A percentile compares a stretch with the other conserved stretches of the same genome.
phyloP scores from a whole-genome alignment of 2,329 filamentous ascomycete genomes.

The Ophiostoma ulmi region DNA sequence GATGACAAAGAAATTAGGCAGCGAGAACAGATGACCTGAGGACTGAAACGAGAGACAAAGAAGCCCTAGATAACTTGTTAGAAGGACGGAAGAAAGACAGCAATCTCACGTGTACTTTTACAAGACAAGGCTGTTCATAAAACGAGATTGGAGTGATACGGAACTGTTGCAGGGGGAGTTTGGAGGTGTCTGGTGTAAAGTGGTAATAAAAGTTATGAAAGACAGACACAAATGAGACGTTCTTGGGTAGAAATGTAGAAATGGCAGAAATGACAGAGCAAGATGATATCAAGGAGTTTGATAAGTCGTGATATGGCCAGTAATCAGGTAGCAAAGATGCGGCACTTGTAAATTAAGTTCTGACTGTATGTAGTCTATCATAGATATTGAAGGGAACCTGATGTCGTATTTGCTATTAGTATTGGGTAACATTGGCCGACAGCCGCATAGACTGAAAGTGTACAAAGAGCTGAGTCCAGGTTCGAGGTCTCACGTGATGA shows the following conservation, averaged over 20 bases:
- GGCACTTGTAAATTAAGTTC: background rate
- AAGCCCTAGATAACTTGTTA: background rate
- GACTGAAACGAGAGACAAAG: background rate
- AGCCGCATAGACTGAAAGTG: background rate
- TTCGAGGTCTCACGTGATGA: no score
- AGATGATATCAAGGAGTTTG: background rate
- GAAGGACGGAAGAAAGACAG: background rate
- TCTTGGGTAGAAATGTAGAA: background rate
- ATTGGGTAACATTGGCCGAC: background rate
- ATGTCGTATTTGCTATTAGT: no score
- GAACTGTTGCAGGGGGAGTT: background rate
- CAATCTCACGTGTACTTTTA: constrained; percentile 10
- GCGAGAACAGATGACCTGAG: background rate
- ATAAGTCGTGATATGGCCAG: background rate
- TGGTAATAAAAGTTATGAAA: constrained; percentile 4
- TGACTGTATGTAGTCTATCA: background rate
- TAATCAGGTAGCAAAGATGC: background rate
- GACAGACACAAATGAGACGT: constrained; percentile 4
- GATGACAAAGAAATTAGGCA: background rate
- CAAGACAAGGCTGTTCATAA: constrained; percentile 13
- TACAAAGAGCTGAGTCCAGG: no score
- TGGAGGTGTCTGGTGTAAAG: constrained; percentile 2
- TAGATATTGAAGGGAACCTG: no score
- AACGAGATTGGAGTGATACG: constrained; percentile 4
- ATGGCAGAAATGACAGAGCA: background rate